phyloP scores from a whole-genome alignment of 192 early-diverging fungal species.

The Gigaspora rosea region DNA sequence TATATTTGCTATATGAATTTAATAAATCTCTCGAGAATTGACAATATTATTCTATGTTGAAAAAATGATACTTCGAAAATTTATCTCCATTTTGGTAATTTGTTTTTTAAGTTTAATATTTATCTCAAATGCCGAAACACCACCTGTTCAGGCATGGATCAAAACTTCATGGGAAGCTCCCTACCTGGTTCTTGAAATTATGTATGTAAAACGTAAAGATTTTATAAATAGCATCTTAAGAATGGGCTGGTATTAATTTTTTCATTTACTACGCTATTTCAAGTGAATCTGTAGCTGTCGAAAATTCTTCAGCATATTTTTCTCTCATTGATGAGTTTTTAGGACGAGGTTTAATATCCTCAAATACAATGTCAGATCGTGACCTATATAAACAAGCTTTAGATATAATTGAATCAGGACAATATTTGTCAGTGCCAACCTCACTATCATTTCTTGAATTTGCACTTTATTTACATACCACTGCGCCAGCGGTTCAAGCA shows the following conservation, averaged over 20 bases:
- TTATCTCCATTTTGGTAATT: too few species aligned
- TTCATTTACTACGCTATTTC: not conserved
- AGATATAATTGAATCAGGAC: conserved; percentile 48
- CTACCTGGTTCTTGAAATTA: too few species aligned
- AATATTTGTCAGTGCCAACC: conserved; percentile 44
- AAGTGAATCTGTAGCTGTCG: conserved; percentile 67
- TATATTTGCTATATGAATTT: too few species aligned
- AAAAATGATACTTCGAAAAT: too few species aligned
- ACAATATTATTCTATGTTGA: too few species aligned
- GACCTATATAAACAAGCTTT: conserved; percentile 54
- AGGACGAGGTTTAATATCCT: conserved; percentile 33
- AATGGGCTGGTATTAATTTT: not conserved
- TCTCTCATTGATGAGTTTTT: conserved; percentile 61
- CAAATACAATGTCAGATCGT: conserved; percentile 37
- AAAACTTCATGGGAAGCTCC: too few species aligned
- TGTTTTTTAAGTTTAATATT: too few species aligned
- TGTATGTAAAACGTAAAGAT: too few species aligned
- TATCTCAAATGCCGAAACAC: too few species aligned
- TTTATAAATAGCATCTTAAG: too few species aligned
- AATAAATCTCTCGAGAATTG: too few species aligned
- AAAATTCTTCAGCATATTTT: conserved; percentile 66
- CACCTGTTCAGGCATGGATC: too few species aligned
- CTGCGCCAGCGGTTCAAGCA: conserved; percentile 81
- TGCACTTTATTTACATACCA: conserved; percentile 65
- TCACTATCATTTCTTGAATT: conserved; percentile 66